phyloP scores from a whole-genome alignment of 2,329 filamentous ascomycete genomes.

The Curvularia lunata region DNA sequence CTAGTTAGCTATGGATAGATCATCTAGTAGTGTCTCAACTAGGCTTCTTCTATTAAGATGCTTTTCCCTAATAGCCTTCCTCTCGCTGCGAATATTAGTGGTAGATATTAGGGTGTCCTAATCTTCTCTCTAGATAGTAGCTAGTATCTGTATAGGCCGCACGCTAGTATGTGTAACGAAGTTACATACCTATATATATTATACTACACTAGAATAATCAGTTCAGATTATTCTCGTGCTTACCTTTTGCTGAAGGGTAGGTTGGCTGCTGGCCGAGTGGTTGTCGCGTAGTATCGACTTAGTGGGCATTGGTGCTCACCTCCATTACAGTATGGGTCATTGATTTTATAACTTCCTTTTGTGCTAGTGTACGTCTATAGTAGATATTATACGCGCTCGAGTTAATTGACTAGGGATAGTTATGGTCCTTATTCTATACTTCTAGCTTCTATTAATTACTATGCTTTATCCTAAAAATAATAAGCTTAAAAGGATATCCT shows the following conservation, averaged over 20 bases:
- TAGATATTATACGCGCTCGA: constrained; percentile 20
- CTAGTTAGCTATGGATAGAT: constrained; percentile 17
- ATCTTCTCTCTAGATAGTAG: constrained; percentile 17
- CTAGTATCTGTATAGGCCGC: constrained; percentile 17
- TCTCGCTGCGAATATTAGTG: constrained; percentile 17
- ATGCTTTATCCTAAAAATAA: constrained; percentile 19
- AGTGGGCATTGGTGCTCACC: no score
- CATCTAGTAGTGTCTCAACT: constrained; percentile 19
- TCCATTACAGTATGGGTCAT: constrained; percentile 18
- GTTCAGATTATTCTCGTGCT: no score
- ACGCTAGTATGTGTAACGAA: no score
- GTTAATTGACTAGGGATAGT: constrained; percentile 16
- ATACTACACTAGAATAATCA: no score
- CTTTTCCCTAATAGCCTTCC: constrained; percentile 16
- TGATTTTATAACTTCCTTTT: constrained; percentile 20
- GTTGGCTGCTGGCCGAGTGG: no score
- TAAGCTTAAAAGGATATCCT: constrained; percentile 15
- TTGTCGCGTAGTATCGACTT: no score
- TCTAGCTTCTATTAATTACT: constrained; percentile 15
- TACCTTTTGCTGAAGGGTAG: no score
- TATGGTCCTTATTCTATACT: constrained; percentile 17
- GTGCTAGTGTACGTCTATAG: constrained; percentile 14
- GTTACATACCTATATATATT: no score
- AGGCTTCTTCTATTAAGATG: constrained; percentile 16
- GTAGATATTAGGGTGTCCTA: constrained; percentile 17